Evolutionary conservation across 805 yeast genomes (phyloP), one percentile per base, ranked within the genome.

Genomic region (Ogataea salicorniae): DNA sequence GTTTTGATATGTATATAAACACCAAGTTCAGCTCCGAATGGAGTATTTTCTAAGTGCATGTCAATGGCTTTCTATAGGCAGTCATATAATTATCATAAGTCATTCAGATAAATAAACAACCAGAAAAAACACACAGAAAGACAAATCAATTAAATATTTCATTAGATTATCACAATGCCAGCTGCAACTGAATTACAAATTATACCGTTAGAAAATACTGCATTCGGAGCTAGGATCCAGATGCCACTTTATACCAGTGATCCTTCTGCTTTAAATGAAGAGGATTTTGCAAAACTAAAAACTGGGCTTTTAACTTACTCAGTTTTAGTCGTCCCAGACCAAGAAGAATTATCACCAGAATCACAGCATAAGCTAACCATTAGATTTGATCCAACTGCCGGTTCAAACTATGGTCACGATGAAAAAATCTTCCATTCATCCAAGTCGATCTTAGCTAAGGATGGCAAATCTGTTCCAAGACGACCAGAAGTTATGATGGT

Each of bases 401-500:
- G 69, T 40, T 83, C 85, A 38, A 77, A 77, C 22, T 89, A 89
- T 58, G 96, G 96, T 33, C 96, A 89, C 59, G 91, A 92, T 48
- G 68, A 62, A 47, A 84, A 87, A 62, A 84, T 86, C 50, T 80
- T 81, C 64, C 78, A 84, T 53, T 82, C 83, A 52, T 68, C 72
- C 45, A 72, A 78, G 50, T 77, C 91, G 1, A 87, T 89, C 22
- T 75, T 89, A 52, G 80, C 80, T 52, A 85, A 84, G 60, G 96
- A 89, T 61, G 95, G 95, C 39, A 76, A 77, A 48, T 76, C 90
- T 7, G 87, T 88, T 41, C 91, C 92, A 40, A 66, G 73, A 44
- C 90, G 87, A 62, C 96, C 96, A 2, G 96, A 89, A 64, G 96
- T 89, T 18, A 95, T 88, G 70, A 86, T 88, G 61, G 78, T 89